Base-by-base conservation (phyloP, 1,139 yeast species). In the Saccharomyces hybrid region DNA sequence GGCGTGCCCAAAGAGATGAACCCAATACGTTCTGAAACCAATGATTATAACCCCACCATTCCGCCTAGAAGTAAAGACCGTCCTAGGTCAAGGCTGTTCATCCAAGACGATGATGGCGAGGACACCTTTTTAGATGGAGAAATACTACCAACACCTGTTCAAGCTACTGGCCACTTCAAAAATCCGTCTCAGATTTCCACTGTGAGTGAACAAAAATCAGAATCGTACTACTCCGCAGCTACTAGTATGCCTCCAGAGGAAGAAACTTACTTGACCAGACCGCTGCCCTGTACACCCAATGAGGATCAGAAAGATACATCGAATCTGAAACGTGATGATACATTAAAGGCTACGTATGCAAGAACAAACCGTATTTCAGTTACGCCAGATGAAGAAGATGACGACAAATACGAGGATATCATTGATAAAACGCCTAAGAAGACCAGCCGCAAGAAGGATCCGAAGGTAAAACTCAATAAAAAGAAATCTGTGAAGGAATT, bases 21-120 rank as follows among this genome's bases (percentile, higher is more conserved):
- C 26, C 68, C 70, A 4, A 53, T 54, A 9, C 58, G 67, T 26
- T 60, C 68, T 3, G 63, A 61, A 46, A 57, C 58, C 5, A 56
- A 57, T n/a, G 59, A 55, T 25, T 60, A 57, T 25, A 63, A 62
- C 38, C 71, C 70, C 3, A 59, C 66, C 2, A 63, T 65, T 5
- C 72, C 72, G 14, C 69, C 70, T 34, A 63, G 71, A 52, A 68
- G 61, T 50, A 63, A 62, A 49, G 62, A 62, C 14, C 62, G 72
- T 51, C 71, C 71, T 16, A 60, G 56, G 28, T 65, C 71, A 3
- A 60, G 60, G 29, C 47, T 65, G 7, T 60, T 60, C 41, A 54
- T 65, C 25, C 62, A 63, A 46, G 66, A 66, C 26, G 58, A 59
- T 19, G 46, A 62, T 2, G 41, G 42, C 5, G 54, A 50, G 14